phyloP scores from a whole-genome alignment of 805 yeast species.

The Candida broadrunensis region DNA sequence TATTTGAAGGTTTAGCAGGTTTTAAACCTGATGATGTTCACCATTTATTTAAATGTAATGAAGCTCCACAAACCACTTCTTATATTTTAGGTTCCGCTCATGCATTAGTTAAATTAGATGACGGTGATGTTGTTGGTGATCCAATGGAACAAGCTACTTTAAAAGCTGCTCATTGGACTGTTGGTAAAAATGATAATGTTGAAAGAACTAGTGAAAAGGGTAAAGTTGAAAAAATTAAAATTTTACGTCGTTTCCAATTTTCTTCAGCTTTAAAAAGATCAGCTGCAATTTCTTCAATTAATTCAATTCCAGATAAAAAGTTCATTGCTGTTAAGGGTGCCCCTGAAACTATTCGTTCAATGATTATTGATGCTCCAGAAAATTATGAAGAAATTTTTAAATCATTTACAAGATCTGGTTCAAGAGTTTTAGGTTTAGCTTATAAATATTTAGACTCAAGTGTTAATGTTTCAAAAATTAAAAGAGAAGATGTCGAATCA shows the following conservation, averaged over 20 bases:
- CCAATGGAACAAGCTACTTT: slow-evolving; percentile 98
- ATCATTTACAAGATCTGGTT: slow-evolving; percentile 90
- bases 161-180: slow-evolving; percentile 80
- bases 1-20: slow-evolving; percentile 95
- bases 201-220: slow-evolving; percentile 34
- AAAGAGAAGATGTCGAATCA: slow-evolving; percentile 75
- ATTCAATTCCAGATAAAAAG: slow-evolving; percentile 42
- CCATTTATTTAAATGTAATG: slow-evolving; percentile 51
- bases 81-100: slow-evolving; percentile 91
- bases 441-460: slow-evolving; percentile 65
- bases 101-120: slow-evolving; percentile 90
- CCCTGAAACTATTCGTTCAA: slow-evolving; percentile 86
- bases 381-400: slow-evolving; percentile 83
- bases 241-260: slow-evolving; percentile 93
- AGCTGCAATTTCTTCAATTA: slow-evolving; percentile 68
- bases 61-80: slow-evolving; percentile 68
- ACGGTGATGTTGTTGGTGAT: slow-evolving; percentile 97
- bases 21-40: slow-evolving; percentile 51
- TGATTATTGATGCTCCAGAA: slow-evolving; percentile 69
- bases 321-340: slow-evolving; percentile 95
- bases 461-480: slow-evolving; percentile 50
- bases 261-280: slow-evolving; percentile 95
- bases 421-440: slow-evolving; percentile 94
- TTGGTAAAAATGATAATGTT: slow-evolving; percentile 73
- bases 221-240: slow-evolving; percentile 52